These are phyloP conservation scores for Claviceps spartinae DNA, from an alignment of 2,329 filamentous ascomycete species.

Conservation along the genomic window DNA sequence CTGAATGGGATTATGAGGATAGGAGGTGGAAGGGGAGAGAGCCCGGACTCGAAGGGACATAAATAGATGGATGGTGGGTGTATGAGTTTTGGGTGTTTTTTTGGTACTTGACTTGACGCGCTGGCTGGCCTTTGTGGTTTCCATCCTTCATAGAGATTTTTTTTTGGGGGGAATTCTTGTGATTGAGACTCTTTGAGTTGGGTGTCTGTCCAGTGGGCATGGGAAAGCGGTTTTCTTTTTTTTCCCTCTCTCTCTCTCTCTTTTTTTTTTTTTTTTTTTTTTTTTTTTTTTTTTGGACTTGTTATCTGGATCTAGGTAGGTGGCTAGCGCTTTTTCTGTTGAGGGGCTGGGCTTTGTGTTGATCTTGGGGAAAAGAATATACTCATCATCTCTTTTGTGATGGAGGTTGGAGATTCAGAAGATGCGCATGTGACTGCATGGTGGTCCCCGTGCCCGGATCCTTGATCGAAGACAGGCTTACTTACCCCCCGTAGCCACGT, in stretches of 20 bases:
- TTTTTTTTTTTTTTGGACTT: background rate
- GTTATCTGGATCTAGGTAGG: background rate
- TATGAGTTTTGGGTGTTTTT: background rate
- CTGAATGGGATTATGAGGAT: slow-evolving; percentile 32
- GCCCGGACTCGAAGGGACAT: slow-evolving; percentile 23
- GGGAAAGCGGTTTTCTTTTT: background rate
- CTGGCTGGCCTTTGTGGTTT: background rate
- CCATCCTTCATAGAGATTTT: background rate
- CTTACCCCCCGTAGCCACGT: no score
- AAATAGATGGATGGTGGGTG: slow-evolving; percentile 5
- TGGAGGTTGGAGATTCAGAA: no score
- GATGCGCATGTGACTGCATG: no score
- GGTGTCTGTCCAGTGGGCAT: background rate
- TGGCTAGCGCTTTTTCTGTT: background rate
- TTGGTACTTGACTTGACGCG: background rate
- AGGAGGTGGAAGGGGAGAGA: slow-evolving; percentile 25
- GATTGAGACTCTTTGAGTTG: background rate
- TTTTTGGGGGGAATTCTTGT: no score
- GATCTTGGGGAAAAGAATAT: no score
- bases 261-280: background rate
- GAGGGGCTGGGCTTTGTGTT: no score
- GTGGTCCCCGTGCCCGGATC: no score
- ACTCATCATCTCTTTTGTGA: no score
- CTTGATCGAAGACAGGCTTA: no score
- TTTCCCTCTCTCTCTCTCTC: background rate